Base-by-base conservation (phyloP, 225 moss, liverwort and hornwort genomes). In the Takakia lepidozioides region DNA sequence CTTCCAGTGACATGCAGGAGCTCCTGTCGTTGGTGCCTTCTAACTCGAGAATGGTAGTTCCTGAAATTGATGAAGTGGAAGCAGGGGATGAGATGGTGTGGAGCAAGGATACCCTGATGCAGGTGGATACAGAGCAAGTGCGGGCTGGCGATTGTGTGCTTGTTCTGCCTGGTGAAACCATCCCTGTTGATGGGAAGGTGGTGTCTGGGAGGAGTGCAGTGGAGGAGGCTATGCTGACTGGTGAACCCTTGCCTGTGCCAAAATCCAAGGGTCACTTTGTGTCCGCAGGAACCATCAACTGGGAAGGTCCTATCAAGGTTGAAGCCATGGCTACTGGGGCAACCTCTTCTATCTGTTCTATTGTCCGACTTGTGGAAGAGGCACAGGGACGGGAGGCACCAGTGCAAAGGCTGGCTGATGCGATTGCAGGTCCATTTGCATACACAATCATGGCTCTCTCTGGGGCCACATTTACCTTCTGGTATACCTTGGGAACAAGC, bases 1-100 rank as follows among this genome's bases (percentile, higher is more conserved):
- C 93, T 6, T 90, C 90, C 13, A 95, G 93, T 64, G 88, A 86
- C 30, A 90, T 95, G 93, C 86, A 87, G 62, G 93, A 90, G 60
- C 86, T 95, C 24, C 60, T 95, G 43, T 90, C 89, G 13, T 58
- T 95, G 67, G 71, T 95, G 54, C 93, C 93, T 2, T 79, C 86
- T 8, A 82, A 67, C 49, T 90, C 82, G 57, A 76, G 86, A 60
- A 73, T 93, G 45, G 79, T 89, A 1, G 62, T 93, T 41, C 60
- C 77, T 20, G 92, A 87, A 57, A 55, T 25, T 46, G 50, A 57
- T 27, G 71, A 82, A 10, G 58, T 27, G 41, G 47, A 34, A 20
- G 64, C 56, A 14, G 41, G 57, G 17, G 46, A 41, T 10, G 47
- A 38, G 7, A 38, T 10, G 23, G 38, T 45, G 43, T 7, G 32